Evolutionary conservation across 805 yeast genomes (phyloP), one percentile per base, ranked within the genome.

Genomic region (Sporopachydermia quercuum): DNA sequence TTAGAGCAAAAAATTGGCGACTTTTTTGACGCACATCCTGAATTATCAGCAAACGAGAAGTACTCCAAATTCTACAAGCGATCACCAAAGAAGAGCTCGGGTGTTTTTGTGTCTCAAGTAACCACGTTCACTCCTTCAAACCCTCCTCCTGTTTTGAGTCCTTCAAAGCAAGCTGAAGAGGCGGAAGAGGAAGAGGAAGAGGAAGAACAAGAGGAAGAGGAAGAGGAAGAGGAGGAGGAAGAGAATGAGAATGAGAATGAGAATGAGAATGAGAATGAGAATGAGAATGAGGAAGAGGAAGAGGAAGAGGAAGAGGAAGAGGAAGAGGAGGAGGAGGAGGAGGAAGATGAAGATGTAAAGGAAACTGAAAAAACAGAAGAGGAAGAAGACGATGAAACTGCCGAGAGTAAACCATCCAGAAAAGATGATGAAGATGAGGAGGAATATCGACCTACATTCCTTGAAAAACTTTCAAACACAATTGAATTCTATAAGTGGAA

Each of bases 1-100:
- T 42, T 57, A 39, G 61, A 55, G 42, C 55, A 53, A 19, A 51
- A 57, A 45, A 41, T 57, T 16, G 34, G 38, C 33, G 46, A 38
- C 34, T 49, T 53, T 42, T 49, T 57, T 38, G 56, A 54, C 40
- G 44, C 46, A 41, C 53, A 56, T 39, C 61, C 61, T 14, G 57
- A 54, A 43, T 49, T 56, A 43, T 55, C 46, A 37, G 45, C 43
- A 15, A 47, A 47, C 35, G 37, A 37, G 1, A 43, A 44, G 6
- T 57, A 42, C 42, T 45, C 37, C 37, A 57, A 51, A 39, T 56
- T 36, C 36, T 49, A 49, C 18, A 55, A 42, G 45, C 40, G 39
- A 33, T 53, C 59, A 16, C 57, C 59, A 42, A 46, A 35, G 35
- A 54, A 54, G 44, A 33, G 44, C 13, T 38, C 47, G 11, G 45